A percentile compares a stretch with the other conserved stretches of the same genome.
phyloP scores from a whole-genome alignment of 1,284 basidiomycete genomes.

The Apiotrichum veenhuisii region DNA sequence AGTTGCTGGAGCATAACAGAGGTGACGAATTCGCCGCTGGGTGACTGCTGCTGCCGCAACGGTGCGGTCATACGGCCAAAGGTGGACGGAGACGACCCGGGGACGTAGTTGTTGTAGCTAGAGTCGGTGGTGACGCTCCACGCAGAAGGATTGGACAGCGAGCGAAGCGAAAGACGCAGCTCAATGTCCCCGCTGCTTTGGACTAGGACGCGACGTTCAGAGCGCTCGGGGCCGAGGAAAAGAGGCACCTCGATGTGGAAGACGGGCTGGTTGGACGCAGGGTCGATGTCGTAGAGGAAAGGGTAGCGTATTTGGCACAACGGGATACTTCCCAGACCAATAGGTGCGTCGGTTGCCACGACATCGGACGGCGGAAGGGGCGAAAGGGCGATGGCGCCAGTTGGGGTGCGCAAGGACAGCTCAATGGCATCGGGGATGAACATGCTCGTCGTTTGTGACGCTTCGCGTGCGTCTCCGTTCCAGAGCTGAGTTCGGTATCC shows the following conservation, averaged over 20 bases:
- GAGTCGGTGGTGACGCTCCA: constrained; percentile 18
- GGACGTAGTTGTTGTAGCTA: neutral
- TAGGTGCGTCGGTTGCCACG: neutral
- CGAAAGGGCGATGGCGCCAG: neutral
- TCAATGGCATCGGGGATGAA: constrained; percentile 14
- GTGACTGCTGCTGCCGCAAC: constrained; percentile 1
- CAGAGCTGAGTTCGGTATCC: neutral
- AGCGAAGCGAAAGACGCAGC: constrained; percentile 1
- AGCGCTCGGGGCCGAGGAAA: constrained; percentile 4
- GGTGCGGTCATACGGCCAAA: neutral
- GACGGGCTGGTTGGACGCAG: constrained; percentile 2
- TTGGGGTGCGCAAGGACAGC: constrained; percentile 1
- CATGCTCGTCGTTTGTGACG: neutral
- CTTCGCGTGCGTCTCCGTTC: constrained; percentile 5
- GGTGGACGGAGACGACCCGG: neutral
- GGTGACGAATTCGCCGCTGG: neutral
- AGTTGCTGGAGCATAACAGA: constrained; percentile 2
- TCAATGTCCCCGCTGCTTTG: constrained; percentile 8
- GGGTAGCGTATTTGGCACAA: constrained; percentile 12
- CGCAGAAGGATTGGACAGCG: constrained; percentile 3
- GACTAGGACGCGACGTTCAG: constrained; percentile 4
- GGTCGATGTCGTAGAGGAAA: constrained; percentile 12
- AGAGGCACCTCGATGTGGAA: constrained; percentile 22
- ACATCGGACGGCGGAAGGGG: constrained; percentile 7
- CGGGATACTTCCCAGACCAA: neutral